Conservation (phyloP, 306 rosid genomes). For the Mimosa bimucronata region DNA sequence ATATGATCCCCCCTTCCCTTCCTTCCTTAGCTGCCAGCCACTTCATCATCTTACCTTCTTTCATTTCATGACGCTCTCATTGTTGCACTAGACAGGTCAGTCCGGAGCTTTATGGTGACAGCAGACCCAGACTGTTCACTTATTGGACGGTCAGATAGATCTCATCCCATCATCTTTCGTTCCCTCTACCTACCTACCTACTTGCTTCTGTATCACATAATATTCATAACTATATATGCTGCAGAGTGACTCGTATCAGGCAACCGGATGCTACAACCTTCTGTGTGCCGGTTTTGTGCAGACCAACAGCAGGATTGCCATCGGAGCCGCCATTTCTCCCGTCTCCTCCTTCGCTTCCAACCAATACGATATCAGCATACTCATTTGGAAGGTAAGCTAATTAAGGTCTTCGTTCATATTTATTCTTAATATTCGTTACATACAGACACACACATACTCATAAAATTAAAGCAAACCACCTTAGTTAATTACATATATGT, state of each 20-base stretch:
- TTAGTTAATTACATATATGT: too few species aligned
- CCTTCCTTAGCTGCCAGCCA: too few species aligned
- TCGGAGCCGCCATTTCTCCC: conserved; percentile 97
- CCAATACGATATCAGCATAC: conserved; percentile 84
- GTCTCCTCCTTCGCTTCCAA: conserved; percentile 59
- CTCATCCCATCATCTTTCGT: neutral
- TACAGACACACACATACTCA: neutral
- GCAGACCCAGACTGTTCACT: conserved; percentile 90
- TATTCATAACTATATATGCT: too few species aligned
- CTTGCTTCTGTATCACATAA: too few species aligned
- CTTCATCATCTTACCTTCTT: too few species aligned
- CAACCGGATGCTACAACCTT: conserved; percentile 96
- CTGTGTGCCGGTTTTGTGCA: conserved; percentile 89
- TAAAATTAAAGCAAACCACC: too few species aligned
- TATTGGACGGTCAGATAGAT: conserved; percentile 92
- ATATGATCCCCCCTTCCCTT: neutral
- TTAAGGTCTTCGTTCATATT: too few species aligned
- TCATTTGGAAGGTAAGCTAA: conserved; percentile 99
- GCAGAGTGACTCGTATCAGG: conserved; percentile 86
- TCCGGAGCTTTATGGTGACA: conserved; percentile 99
- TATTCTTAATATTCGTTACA: neutral
- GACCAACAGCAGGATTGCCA: conserved; percentile 77
- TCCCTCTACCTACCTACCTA: neutral
- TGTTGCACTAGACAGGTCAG: conserved; percentile 99
- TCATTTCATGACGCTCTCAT: conserved; percentile 76